Conservation (phyloP, 176 grass and related monocot genomes). For the Oryza rufipogon region DNA sequence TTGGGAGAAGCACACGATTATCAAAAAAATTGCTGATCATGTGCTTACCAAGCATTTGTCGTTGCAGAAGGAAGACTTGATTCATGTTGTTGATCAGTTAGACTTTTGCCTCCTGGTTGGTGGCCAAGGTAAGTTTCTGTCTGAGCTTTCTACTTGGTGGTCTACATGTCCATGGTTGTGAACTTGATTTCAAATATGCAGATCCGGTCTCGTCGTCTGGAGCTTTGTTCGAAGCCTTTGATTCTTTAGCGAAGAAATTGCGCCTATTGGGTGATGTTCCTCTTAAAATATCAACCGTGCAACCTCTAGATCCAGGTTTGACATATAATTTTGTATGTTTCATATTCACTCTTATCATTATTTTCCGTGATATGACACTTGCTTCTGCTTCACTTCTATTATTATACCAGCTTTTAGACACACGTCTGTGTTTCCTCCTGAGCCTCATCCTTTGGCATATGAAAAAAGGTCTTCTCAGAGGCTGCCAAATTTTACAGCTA, state of each 20-base stretch:
- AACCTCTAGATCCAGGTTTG: constrained; percentile 79
- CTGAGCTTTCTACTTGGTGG: constrained; percentile 28
- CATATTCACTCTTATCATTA: constrained; percentile 12
- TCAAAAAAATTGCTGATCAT: constrained; percentile 77
- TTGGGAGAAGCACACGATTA: constrained; percentile 84
- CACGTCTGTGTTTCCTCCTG: constrained; percentile 87
- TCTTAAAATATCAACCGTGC: constrained; percentile 87
- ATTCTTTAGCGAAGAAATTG: constrained; percentile 68
- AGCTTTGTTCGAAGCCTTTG: constrained; percentile 72
- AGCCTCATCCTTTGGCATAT: constrained; percentile 82
- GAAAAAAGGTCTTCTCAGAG: constrained; percentile 64
- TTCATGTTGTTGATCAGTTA: constrained; percentile 86
- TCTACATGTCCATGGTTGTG: constrained; percentile 25
- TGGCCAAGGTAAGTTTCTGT: constrained; percentile 57
- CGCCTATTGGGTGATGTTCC: constrained; percentile 79
- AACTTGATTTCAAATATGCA: constrained; percentile 43
- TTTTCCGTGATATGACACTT: constrained; percentile 7
- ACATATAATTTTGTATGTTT: constrained; percentile 16
- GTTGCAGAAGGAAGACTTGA: constrained; percentile 58
- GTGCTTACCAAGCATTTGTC: constrained; percentile 77
- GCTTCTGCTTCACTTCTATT: constrained; percentile 10
- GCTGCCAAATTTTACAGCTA: constrained; percentile 51
- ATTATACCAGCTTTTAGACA: constrained; percentile 80
- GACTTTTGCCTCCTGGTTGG: constrained; percentile 84
- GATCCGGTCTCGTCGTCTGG: constrained; percentile 80